phyloP scores from a whole-genome alignment of 83 land plant species.

The Picea abies region DNA sequence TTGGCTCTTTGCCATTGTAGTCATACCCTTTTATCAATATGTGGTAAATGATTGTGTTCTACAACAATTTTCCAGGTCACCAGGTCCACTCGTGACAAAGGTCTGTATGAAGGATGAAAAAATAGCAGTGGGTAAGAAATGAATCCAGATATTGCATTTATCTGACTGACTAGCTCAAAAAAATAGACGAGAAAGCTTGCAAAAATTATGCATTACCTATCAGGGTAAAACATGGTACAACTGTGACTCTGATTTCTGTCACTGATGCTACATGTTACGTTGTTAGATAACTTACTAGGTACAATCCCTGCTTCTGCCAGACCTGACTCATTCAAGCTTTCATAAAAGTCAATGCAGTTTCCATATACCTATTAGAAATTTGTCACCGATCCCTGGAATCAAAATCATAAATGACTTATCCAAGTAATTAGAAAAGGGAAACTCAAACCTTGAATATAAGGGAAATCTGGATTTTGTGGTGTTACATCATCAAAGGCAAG shows the following conservation, averaged over 20 bases:
- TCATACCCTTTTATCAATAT: conserved; percentile 52
- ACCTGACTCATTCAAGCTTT: conserved; percentile 35
- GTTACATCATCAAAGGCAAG: conserved; percentile 81
- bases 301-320: conserved; percentile 92
- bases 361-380: conserved; percentile 9
- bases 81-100: conserved; percentile 75
- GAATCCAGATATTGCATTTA: not conserved
- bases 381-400: not conserved
- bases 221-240: conserved; percentile 55
- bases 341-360: conserved; percentile 11
- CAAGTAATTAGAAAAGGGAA: conserved; percentile 4
- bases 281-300: conserved; percentile 67
- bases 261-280: not conserved
- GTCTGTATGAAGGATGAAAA: conserved; percentile 42
- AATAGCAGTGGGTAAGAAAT: not conserved
- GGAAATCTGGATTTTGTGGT: conserved; percentile 79
- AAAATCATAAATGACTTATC: not conserved
- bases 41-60: conserved; percentile 48
- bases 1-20: not conserved
- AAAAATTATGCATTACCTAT: conserved; percentile 44
- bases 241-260: conserved; percentile 12
- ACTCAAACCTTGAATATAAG: conserved; percentile 73
- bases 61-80: conserved; percentile 77
- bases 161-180: not conserved
- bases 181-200: not conserved